phyloP scores from a whole-genome alignment of 768 basidiomycete genomes.

The Amanita rimosa region DNA sequence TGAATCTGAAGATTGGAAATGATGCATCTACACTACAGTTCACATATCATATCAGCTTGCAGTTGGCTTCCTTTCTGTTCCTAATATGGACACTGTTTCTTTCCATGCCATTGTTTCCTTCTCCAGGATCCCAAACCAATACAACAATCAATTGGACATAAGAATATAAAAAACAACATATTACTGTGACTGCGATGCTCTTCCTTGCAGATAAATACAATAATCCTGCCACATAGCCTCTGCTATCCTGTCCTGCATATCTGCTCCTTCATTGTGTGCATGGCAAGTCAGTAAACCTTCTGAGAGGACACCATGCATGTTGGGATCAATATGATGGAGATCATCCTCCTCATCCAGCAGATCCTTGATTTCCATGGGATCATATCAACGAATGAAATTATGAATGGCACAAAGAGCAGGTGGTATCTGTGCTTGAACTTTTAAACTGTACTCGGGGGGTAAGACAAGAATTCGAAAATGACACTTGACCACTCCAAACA shows the following conservation, averaged over 20 bases:
- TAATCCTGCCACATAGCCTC: background rate
- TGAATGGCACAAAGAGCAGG: background rate
- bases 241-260: background rate
- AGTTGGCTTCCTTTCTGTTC: too few relatives aligned
- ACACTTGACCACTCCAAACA: constrained; percentile 21
- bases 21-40: too few relatives aligned
- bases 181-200: too few relatives aligned
- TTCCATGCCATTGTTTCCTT: too few relatives aligned
- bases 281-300: background rate
- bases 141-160: background rate
- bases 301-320: background rate
- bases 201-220: background rate
- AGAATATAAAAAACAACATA: too few relatives aligned
- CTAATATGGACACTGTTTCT: too few relatives aligned
- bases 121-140: too few relatives aligned
- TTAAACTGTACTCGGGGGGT: background rate
- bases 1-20: too few relatives aligned
- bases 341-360: background rate
- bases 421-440: background rate
- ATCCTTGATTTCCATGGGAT: background rate
- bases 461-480: background rate
- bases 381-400: background rate
- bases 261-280: background rate
- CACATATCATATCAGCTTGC: too few relatives aligned
- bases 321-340: background rate